Percentiles rank a stretch among this genome's conserved stretches.
These are phyloP conservation scores for Sugiyamaella smithiae DNA, from an alignment of 805 yeast genomes.

Conservation along the genomic window DNA sequence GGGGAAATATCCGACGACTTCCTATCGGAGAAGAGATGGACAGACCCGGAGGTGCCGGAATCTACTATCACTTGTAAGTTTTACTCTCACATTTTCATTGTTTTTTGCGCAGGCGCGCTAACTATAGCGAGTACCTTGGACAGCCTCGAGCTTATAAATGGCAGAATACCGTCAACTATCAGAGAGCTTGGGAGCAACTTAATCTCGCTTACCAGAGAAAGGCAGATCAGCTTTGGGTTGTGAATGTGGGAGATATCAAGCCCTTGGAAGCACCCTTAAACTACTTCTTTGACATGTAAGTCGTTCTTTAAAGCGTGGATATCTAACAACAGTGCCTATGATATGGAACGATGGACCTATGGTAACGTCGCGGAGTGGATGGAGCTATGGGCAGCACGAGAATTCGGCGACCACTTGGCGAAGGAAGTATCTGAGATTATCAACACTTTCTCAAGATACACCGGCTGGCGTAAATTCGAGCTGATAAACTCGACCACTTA, in stretches of 20 bases:
- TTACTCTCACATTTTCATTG: too few relatives aligned
- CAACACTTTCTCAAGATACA: conserved; percentile 8
- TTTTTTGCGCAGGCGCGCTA: not conserved
- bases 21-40: conserved; percentile 27
- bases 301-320: too few relatives aligned
- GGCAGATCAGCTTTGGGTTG: conserved; percentile 30
- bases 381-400: conserved; percentile 14
- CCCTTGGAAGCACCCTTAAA: conserved; percentile 30
- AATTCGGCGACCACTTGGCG: conserved; percentile 12
- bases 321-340: conserved; percentile 13
- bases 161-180: conserved; percentile 30
- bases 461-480: conserved; percentile 18
- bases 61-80: conserved; percentile 29
- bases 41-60: conserved; percentile 33
- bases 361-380: conserved; percentile 10
- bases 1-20: conserved; percentile 33
- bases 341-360: conserved; percentile 13
- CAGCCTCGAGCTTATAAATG: conserved; percentile 34
- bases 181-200: conserved; percentile 32
- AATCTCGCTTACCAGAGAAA: conserved; percentile 26
- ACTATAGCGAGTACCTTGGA: conserved; percentile 30
- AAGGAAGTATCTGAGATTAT: conserved; percentile 13
- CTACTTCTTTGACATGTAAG: conserved; percentile 23
- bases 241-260: conserved; percentile 33
- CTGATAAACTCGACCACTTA: conserved; percentile 11